Percentiles rank a stretch among this genome's conserved stretches.
Conservation (phyloP, 139 green algal species). For the Edaphochlamys debaryana region DNA sequence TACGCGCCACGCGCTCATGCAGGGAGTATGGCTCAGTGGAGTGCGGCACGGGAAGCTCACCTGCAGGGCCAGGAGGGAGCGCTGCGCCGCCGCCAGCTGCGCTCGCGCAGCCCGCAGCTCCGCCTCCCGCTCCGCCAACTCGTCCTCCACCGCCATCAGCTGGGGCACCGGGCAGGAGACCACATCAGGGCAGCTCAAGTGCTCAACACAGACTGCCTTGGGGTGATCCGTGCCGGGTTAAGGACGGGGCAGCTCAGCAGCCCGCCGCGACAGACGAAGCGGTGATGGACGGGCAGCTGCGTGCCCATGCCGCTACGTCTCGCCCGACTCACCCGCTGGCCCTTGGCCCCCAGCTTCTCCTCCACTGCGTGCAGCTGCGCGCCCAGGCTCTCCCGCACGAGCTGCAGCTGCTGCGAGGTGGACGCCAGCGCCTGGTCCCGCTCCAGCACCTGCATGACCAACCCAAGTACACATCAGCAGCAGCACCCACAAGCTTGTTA, state of each 20-base stretch:
- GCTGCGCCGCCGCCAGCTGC: constrained; percentile 40
- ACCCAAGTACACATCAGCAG: background rate
- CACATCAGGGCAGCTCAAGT: too few relatives aligned
- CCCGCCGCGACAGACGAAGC: too few relatives aligned
- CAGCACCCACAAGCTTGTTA: background rate
- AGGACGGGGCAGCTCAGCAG: too few relatives aligned
- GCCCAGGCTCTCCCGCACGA: constrained; percentile 13
- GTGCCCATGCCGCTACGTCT: too few relatives aligned
- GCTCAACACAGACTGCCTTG: too few relatives aligned
- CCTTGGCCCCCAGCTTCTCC: constrained; percentile 16
- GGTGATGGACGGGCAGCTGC: too few relatives aligned
- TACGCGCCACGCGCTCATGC: too few relatives aligned
- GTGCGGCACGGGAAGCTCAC: too few relatives aligned
- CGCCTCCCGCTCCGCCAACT: constrained; percentile 27
- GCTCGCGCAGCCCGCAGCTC: constrained; percentile 30
- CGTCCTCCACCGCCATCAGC: constrained; percentile 29
- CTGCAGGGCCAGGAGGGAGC: constrained; percentile 32
- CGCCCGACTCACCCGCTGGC: constrained; percentile 14
- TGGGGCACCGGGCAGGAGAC: too few relatives aligned
- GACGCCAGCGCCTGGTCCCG: constrained; percentile 23
- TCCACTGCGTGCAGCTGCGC: constrained; percentile 13
- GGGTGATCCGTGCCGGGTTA: too few relatives aligned
- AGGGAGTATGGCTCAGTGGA: too few relatives aligned
- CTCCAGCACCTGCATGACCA: constrained; percentile 18
- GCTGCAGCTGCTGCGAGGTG: background rate